A percentile compares a stretch with the other conserved stretches of the same genome.
Evolutionary conservation across 2,329 filamentous ascomycete genomes (phyloP).

Genomic region (Ilyonectria sp.): DNA sequence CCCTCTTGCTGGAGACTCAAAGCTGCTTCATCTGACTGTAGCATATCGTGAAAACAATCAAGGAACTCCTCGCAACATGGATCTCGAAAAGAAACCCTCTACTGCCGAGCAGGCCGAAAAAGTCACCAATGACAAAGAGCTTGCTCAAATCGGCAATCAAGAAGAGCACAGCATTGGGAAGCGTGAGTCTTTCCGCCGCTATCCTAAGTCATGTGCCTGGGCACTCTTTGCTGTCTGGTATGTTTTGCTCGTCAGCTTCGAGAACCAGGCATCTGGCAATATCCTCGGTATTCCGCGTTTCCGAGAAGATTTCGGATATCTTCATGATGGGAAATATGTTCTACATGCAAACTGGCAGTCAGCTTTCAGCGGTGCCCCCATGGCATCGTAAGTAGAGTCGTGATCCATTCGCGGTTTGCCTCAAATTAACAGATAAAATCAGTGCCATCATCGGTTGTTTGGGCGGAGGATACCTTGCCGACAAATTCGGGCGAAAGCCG

Average conservation of each 20-base stretch:
- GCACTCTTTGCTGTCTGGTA: slow-evolving; percentile 5
- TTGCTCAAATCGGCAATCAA: slow-evolving; percentile 3
- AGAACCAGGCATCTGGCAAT: slow-evolving; percentile 15
- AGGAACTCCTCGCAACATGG: too few species aligned
- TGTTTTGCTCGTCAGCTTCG: slow-evolving; percentile 8
- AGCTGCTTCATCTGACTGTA: too few species aligned
- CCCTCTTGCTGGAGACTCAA: too few species aligned
- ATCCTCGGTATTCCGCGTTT: slow-evolving; percentile 4
- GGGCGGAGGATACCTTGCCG: slow-evolving; percentile 1
- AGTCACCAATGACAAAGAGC: background rate
- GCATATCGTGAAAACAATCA: too few species aligned
- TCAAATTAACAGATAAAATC: background rate
- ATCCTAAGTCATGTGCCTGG: slow-evolving; percentile 5
- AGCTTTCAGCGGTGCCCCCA: slow-evolving; percentile 11
- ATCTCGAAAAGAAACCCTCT: too few species aligned
- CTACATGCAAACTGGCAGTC: slow-evolving; percentile 13
- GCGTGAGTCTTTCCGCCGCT: background rate
- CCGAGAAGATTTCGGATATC: slow-evolving; percentile 9
- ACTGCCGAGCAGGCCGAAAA: too few species aligned
- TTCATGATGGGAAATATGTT: slow-evolving; percentile 1
- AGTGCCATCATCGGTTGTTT: background rate
- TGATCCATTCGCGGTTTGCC: background rate
- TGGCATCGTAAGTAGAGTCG: slow-evolving; percentile 2
- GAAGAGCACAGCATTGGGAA: slow-evolving; percentile 6
- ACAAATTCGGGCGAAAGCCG: slow-evolving; percentile 1